A percentile compares a stretch with the other conserved stretches of the same genome.
Conservation (phyloP, 23 red algal species). For the Gracilaria domingensis region DNA sequence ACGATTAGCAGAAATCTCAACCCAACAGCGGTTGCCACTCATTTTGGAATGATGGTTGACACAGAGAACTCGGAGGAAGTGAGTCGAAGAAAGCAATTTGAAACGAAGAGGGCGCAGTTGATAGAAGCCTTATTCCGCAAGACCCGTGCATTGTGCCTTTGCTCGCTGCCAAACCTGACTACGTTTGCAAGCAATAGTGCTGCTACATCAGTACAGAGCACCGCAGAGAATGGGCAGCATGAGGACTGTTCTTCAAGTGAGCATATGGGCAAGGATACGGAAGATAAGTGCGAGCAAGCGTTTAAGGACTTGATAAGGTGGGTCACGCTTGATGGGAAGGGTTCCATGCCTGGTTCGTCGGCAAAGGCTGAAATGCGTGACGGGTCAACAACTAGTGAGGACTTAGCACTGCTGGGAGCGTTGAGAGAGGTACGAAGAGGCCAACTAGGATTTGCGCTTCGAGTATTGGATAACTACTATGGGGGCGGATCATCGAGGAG, state of each 20-base stretch:
- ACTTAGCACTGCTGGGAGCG: slow-evolving; percentile 34
- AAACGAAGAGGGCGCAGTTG: slow-evolving; percentile 44
- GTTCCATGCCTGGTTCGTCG: slow-evolving; percentile 36
- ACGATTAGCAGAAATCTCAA: slow-evolving; percentile 31
- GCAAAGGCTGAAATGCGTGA: slow-evolving; percentile 18
- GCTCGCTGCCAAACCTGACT: background rate
- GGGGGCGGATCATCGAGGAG: slow-evolving; percentile 33
- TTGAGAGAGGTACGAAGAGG: slow-evolving; percentile 42
- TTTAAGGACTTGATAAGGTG: slow-evolving; percentile 60
- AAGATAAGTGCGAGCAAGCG: slow-evolving; percentile 39
- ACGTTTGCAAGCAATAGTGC: background rate
- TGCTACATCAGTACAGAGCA: background rate
- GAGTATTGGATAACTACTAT: slow-evolving; percentile 57
- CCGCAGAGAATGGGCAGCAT: background rate
- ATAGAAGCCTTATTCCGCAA: slow-evolving; percentile 73
- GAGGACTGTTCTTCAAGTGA: slow-evolving; percentile 1
- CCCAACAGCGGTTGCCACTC: slow-evolving; percentile 47
- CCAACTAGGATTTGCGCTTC: slow-evolving; percentile 40
- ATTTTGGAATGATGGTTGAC: slow-evolving; percentile 75
- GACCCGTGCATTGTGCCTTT: slow-evolving; percentile 45
- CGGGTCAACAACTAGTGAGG: slow-evolving; percentile 56
- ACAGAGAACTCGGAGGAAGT: slow-evolving; percentile 41
- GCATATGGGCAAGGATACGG: background rate
- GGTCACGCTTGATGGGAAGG: slow-evolving; percentile 68
- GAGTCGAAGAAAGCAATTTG: slow-evolving; percentile 59